These are phyloP conservation scores for Moesziomyces sp. DNA, from an alignment of 1,284 basidiomycete genomes.

Conservation along the genomic window DNA sequence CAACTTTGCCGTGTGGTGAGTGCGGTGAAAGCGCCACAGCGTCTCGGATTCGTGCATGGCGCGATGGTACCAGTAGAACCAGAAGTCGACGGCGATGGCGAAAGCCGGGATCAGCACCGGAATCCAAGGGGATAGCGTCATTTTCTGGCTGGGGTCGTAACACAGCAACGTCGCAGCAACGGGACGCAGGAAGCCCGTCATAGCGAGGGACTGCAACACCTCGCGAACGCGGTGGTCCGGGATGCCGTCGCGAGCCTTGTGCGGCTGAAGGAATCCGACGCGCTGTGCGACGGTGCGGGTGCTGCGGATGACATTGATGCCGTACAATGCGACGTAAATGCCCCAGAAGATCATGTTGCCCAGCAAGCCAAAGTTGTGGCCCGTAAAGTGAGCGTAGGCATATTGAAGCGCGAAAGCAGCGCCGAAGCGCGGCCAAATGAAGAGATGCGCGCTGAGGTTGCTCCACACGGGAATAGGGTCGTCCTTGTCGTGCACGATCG, in stretches of 20 bases:
- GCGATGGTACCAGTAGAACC: conserved; percentile 62
- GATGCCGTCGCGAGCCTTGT: conserved; percentile 45
- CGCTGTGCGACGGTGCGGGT: conserved; percentile 19
- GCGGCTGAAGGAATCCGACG: conserved; percentile 58
- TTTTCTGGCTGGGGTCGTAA: conserved; percentile 45
- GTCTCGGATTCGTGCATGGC: conserved; percentile 56
- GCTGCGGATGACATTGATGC: conserved; percentile 25
- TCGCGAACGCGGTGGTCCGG: conserved; percentile 35
- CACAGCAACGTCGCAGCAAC: conserved; percentile 40
- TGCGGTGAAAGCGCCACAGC: conserved; percentile 53
- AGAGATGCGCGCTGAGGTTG: conserved; percentile 5
- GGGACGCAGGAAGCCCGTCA: conserved; percentile 47
- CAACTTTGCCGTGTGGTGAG: conserved; percentile 57
- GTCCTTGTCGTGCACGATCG: conserved; percentile 8
- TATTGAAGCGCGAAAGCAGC: conserved; percentile 39
- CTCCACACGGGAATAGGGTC: too few species aligned
- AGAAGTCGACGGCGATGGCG: conserved; percentile 53
- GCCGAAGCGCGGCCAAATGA: conserved; percentile 6
- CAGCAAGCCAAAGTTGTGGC: conserved; percentile 47
- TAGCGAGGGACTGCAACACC: conserved; percentile 41
- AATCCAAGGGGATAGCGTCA: conserved; percentile 44
- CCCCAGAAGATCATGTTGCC: conserved; percentile 45
- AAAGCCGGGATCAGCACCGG: conserved; percentile 51
- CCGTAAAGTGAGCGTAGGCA: conserved; percentile 39
- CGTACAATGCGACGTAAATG: conserved; percentile 34